phyloP scores from a whole-genome alignment of 495 filamentous ascomycete genomes.

The Penicillium bialowiezense region DNA sequence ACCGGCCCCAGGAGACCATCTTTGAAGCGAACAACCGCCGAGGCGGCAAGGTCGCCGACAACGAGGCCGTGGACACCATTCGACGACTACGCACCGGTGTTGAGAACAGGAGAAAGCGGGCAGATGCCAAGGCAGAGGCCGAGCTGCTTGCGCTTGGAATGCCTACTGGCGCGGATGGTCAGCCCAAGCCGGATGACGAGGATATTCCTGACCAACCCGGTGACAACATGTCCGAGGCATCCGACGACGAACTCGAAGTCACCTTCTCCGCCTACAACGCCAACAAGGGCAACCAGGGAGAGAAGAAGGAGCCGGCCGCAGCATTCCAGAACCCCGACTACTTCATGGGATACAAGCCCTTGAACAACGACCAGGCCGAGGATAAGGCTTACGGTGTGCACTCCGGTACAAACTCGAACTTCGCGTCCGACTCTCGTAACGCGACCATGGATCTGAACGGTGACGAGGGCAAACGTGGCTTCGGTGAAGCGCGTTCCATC shows the following conservation, averaged over 20 bases:
- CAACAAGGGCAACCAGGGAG: constrained; percentile 13
- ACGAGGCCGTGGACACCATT: constrained; percentile 78
- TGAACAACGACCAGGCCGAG: constrained; percentile 71
- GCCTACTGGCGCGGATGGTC: constrained; percentile 27
- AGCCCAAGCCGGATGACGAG: constrained; percentile 30
- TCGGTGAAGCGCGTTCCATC: constrained; percentile 68
- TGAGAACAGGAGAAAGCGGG: constrained; percentile 42
- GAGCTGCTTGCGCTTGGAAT: constrained; percentile 26
- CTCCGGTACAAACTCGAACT: constrained; percentile 70
- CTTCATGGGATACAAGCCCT: constrained; percentile 94
- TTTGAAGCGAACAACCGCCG: constrained; percentile 84
- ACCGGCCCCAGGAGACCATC: constrained; percentile 86
- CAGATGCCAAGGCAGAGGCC: constrained; percentile 28
- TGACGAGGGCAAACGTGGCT: constrained; percentile 75
- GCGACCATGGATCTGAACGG: constrained; percentile 86
- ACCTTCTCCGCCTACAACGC: constrained; percentile 66
- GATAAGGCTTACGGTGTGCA: constrained; percentile 90
- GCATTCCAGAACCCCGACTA: constrained; percentile 79
- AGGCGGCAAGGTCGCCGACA: constrained; percentile 47
- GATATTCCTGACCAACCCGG: constrained; percentile 38
- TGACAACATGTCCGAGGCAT: constrained; percentile 65
- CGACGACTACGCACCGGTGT: constrained; percentile 59
- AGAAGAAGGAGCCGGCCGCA: constrained; percentile 35
- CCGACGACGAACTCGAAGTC: constrained; percentile 75
- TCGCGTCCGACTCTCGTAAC: constrained; percentile 76